Conservation (phyloP, 306 rosid genomes). For the Dalbergia oliveri region DNA sequence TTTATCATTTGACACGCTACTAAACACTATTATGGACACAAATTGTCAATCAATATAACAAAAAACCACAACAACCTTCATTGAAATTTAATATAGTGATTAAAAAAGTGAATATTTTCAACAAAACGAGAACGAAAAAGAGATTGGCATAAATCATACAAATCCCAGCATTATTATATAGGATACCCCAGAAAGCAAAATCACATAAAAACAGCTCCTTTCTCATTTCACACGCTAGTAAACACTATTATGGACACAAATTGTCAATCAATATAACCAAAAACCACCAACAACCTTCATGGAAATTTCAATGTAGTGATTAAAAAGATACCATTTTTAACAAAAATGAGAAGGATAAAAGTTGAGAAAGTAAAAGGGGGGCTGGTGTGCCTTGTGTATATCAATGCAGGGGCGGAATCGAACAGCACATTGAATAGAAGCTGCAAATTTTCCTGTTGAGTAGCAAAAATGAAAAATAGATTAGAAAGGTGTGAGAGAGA, state of each 20-base stretch:
- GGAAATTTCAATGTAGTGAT: not conserved
- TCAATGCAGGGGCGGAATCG: slow-evolving; percentile 89
- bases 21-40: not conserved
- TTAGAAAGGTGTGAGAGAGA: slow-evolving; percentile 1
- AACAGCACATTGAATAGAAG: slow-evolving; percentile 62
- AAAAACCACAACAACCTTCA: not conserved
- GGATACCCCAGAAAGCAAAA: not conserved
- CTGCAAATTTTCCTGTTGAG: slow-evolving; percentile 42
- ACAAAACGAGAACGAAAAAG: not conserved
- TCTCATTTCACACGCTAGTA: not conserved
- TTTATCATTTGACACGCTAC: not conserved
- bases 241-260: not conserved
- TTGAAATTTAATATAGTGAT: not conserved
- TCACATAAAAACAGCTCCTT: slow-evolving; percentile 7
- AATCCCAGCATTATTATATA: not conserved
- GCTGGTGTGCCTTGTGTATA: slow-evolving; percentile 74
- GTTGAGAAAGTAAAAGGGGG: not conserved
- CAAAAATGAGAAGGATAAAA: not conserved
- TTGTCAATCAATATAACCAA: not conserved
- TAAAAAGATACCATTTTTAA: not conserved
- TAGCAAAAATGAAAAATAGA: not conserved
- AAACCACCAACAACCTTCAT: not conserved
- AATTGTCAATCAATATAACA: not conserved
- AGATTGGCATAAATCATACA: not conserved
- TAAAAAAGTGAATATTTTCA: not conserved